Base-by-base conservation (phyloP, 2,329 filamentous ascomycete species). In the Fusarium sp. region DNA sequence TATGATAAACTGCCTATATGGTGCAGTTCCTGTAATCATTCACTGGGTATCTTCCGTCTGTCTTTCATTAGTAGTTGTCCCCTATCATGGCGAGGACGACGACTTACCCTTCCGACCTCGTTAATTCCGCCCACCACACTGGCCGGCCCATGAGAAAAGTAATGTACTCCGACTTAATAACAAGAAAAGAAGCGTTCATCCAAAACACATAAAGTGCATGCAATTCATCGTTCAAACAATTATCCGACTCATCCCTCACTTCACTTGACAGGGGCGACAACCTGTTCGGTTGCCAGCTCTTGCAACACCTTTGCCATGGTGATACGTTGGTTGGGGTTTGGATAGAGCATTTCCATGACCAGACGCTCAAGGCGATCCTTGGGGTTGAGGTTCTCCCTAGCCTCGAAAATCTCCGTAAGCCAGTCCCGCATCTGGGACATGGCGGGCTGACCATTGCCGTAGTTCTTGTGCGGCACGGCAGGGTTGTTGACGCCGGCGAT, bases 371-470 rank as follows among this genome's bases (percentile, higher is more conserved):
- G 79, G 57, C 82, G 82, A 76, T 90, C 87, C 27, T 82, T 81
- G 8, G 78, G 70, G 76, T 87, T 84, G 4, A 90, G 84, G 43
- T 78, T 82, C 66, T 83, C 82, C 71, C 86, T 83, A 20, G 86
- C 87, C 52, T 87, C 85, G 50, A 82, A 84, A 47, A 91, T 83
- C 80, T 90, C 88, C 43, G 79, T 81, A 52, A 91, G 83, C 89
- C 89, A 91, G 65, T 85, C 83, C 65, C 87, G 85, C 89, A 91
- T 90, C 78, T 89, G 87, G 14, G 81, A 72, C 3, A 85, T 84
- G 4, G 89, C 88, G 6, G 80, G 79, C 62, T 81, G 80, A 15
- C 83, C 82, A 60, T 83, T 84, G 65, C 82, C 81, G 58, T 79
- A 79, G 64, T 82, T 81, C 70, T 81, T 81, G 66, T 81, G 57